A percentile compares a stretch with the other conserved stretches of the same genome.
Conservation (phyloP, 2,329 filamentous ascomycete genomes). For the Penicillium brasilianum region DNA sequence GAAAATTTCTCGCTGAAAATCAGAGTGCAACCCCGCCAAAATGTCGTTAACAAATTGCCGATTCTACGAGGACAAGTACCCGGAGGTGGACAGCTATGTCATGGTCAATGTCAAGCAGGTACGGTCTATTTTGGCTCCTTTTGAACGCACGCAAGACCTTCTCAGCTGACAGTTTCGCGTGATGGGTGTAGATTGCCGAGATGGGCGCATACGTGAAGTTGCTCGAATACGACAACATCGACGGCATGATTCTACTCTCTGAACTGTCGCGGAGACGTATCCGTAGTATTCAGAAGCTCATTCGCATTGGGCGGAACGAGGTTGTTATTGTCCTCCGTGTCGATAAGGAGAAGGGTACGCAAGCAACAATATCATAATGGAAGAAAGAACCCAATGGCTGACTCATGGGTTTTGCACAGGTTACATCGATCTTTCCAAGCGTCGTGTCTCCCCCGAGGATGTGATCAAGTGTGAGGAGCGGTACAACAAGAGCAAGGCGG, state of each 20-base stretch:
- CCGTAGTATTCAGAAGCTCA: conserved; percentile 97
- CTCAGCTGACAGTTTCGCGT: conserved; percentile 23
- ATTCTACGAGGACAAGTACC: conserved; percentile 97
- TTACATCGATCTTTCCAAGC: conserved; percentile 98
- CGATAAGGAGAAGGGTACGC: conserved; percentile 93
- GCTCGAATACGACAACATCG: conserved; percentile 99
- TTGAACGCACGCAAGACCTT: neutral
- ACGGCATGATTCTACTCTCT: conserved; percentile 99
- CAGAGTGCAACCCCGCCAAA: conserved; percentile 58
- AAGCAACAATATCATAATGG: conserved; percentile 9
- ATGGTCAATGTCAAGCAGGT: conserved; percentile 99
- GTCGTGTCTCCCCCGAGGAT: conserved; percentile 95
- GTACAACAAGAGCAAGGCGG: conserved; percentile 99
- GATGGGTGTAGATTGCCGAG: conserved; percentile 77
- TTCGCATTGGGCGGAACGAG: conserved; percentile 96
- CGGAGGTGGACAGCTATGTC: conserved; percentile 98
- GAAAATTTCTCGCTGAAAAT: conserved; percentile 21
- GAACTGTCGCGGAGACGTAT: conserved; percentile 98
- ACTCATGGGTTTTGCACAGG: conserved; percentile 53
- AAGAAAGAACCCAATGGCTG: conserved; percentile 19
- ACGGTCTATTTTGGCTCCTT: conserved; percentile 21
- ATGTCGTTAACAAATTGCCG: conserved; percentile 97
- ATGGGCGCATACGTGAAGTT: conserved; percentile 99
- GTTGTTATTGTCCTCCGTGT: conserved; percentile 98
- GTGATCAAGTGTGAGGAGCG: conserved; percentile 98